A percentile compares a stretch with the other conserved stretches of the same genome.
phyloP scores from a whole-genome alignment of 257 asterid species.

The Ophiorrhiza pumila region DNA sequence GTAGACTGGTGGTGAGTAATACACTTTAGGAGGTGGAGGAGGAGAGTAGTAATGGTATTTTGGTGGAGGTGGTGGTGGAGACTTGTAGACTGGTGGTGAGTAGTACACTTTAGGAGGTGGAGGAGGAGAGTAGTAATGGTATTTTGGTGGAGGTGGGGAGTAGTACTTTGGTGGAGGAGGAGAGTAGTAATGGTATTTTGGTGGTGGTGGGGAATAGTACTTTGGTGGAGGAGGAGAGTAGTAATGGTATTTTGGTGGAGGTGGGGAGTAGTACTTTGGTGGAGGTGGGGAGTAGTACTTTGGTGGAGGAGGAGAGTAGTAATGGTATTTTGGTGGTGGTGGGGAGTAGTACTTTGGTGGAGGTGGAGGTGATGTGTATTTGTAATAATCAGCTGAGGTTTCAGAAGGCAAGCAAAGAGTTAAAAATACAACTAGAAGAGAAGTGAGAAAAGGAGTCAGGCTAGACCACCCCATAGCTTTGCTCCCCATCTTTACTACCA shows the following conservation, averaged over 20 bases:
- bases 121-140: too few species aligned
- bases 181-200: too few species aligned
- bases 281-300: not conserved
- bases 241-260: too few species aligned
- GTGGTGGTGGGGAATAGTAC: too few species aligned
- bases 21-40: not conserved
- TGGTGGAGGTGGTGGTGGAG: too few species aligned
- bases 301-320: conserved; percentile 12
- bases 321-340: not conserved
- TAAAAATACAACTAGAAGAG: conserved; percentile 11
- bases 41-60: not conserved
- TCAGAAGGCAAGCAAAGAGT: conserved; percentile 6
- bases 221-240: not conserved
- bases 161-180: not conserved
- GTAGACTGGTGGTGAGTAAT: not conserved
- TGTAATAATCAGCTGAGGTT: conserved; percentile 13
- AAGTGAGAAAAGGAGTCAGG: conserved; percentile 5
- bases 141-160: too few species aligned
- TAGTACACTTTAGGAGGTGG: not conserved
- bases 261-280: not conserved
- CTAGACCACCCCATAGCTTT: not conserved
- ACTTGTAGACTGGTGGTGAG: not conserved
- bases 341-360: not conserved
- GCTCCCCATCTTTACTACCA: conserved; percentile 7
- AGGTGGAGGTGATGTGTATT: conserved; percentile 14